Evolutionary conservation across 2,329 filamentous ascomycete species (phyloP).

Genomic region (Fusarium mundagurra): DNA sequence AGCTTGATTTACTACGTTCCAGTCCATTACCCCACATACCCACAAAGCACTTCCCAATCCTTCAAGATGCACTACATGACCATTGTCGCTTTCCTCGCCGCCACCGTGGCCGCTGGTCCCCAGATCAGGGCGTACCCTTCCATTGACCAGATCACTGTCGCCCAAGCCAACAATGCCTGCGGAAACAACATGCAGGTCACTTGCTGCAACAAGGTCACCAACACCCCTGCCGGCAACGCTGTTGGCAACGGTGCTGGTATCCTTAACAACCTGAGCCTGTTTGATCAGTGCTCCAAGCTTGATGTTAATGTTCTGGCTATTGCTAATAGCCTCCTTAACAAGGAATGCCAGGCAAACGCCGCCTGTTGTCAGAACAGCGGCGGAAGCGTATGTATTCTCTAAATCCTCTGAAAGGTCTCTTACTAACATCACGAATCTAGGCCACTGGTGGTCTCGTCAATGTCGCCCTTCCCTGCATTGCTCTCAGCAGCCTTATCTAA

Average conservation of each 20-base stretch:
- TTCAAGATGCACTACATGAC: slow-evolving; percentile 4
- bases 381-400: neutral
- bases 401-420: rapidly evolving
- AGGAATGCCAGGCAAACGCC: slow-evolving; percentile 5
- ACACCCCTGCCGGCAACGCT: neutral
- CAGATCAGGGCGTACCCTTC: neutral
- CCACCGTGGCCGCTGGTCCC: neutral
- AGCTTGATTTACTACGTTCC: neutral
- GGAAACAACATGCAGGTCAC: slow-evolving; percentile 1
- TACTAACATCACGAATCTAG: neutral
- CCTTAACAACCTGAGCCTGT: neutral
- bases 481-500: neutral
- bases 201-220: slow-evolving; percentile 11
- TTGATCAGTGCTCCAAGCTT: slow-evolving; percentile 3
- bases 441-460: slow-evolving; percentile 1
- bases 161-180: neutral
- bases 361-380: slow-evolving; percentile 4
- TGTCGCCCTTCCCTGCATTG: neutral
- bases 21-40: neutral
- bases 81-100: slow-evolving; percentile 4
- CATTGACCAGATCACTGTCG: neutral
- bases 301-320: neutral
- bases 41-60: neutral
- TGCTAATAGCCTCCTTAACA: slow-evolving; percentile 3
- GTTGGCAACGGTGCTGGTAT: neutral